phyloP scores from a whole-genome alignment of 352 stramenopile genomes.

The Thraustochytrium striatum region DNA sequence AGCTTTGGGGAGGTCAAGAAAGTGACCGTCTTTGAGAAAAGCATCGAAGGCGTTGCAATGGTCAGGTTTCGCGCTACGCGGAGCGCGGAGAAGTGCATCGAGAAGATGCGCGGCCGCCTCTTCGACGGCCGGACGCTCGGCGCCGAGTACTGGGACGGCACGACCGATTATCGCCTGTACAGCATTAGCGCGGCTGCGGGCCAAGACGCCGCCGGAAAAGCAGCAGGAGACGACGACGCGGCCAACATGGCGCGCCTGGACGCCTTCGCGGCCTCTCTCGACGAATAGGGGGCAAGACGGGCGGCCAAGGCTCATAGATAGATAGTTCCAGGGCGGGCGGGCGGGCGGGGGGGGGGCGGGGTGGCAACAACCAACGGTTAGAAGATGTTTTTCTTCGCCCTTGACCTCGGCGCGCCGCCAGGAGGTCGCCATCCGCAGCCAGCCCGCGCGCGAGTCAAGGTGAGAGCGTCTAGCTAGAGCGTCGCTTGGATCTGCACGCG shows the following conservation, averaged over 20 bases:
- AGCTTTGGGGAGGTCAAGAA: conserved; percentile 74
- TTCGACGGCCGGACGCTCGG: conserved; percentile 71
- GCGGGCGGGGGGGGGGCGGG: neutral
- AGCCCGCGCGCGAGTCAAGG: no score
- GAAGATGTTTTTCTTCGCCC: neutral
- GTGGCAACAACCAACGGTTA: neutral
- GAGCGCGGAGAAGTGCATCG: conserved; percentile 67
- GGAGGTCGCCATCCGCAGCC: neutral
- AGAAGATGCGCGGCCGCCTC: conserved; percentile 75
- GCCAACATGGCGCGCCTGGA: neutral
- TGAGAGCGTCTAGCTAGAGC: no score
- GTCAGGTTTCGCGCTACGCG: conserved; percentile 72
- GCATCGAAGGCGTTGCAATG: conserved; percentile 68
- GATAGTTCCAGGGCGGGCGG: neutral
- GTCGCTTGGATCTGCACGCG: no score
- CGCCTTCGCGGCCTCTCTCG: neutral
- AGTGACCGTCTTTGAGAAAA: conserved; percentile 73
- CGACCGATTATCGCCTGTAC: conserved; percentile 52
- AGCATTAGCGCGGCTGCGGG: no score
- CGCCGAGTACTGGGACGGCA: conserved; percentile 74
- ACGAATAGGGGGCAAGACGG: neutral
- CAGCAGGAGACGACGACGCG: neutral
- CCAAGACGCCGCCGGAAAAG: no score
- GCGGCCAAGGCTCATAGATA: neutral
- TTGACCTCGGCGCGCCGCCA: neutral